These are phyloP conservation scores for Boletus coccyginus DNA, from an alignment of 768 basidiomycete species.

Conservation along the genomic window DNA sequence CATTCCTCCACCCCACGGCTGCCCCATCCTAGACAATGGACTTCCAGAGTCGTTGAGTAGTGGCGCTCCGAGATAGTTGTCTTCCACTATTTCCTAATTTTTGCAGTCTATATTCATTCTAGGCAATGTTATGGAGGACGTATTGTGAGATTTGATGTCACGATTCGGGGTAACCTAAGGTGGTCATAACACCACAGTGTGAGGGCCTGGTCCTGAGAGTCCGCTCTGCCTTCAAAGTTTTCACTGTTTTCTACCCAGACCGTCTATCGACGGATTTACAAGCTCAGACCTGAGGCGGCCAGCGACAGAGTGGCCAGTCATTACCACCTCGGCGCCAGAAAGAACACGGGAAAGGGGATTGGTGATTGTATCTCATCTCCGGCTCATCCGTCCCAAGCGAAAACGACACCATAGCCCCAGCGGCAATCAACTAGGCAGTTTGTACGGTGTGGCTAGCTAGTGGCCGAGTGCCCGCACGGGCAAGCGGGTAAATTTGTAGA, in stretches of 20 bases:
- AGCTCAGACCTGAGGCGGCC: too few species aligned
- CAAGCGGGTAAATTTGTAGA: too few species aligned
- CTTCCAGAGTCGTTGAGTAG: not conserved
- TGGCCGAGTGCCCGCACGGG: too few species aligned
- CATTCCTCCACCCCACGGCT: slow-evolving; percentile 21
- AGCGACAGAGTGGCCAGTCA: too few species aligned
- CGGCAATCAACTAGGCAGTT: slow-evolving; percentile 51
- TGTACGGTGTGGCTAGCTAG: too few species aligned
- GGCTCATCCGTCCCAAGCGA: not conserved
- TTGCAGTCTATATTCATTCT: not conserved
- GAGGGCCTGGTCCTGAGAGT: not conserved
- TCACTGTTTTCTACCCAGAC: too few species aligned
- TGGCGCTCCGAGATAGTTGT: not conserved
- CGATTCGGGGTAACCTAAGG: not conserved
- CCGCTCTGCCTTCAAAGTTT: too few species aligned
- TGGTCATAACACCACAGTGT: too few species aligned
- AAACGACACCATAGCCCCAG: slow-evolving; percentile 58
- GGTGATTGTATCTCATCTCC: not conserved
- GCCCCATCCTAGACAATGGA: not conserved
- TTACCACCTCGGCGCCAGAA: slow-evolving; percentile 56
- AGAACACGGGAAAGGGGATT: not conserved
- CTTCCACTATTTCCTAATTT: not conserved
- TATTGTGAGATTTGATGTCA: too few species aligned
- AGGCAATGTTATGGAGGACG: too few species aligned
- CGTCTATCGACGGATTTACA: too few species aligned